Base-by-base conservation (phyloP, 176 grass and related monocot species). In the Cenchrus purpureus region DNA sequence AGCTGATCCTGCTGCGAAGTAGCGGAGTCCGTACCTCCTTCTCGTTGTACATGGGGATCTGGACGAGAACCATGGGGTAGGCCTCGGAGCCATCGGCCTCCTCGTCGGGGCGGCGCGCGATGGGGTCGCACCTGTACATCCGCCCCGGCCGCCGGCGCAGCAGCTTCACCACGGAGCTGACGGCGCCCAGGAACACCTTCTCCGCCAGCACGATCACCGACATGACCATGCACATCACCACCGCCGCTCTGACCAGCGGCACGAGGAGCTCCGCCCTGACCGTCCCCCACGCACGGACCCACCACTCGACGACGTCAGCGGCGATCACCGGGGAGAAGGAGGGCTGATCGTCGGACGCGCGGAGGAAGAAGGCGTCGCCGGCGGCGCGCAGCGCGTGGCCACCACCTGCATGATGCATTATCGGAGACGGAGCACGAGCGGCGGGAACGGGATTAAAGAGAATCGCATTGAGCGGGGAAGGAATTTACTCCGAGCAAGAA, bases 21-120 rank as follows among this genome's bases (percentile, higher is more conserved):
- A 65, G 22, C 6, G 42, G 37, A 68, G 64, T 50, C 10, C 5
- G 7, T 87, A 97, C 94, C 90, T 97, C 92, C 61, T 84, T 87
- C 84, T 97, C 94, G 43, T 97, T 97, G 87, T 87, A 97, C 94
- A 97, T 97, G 69, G 94, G 94, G 87, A 97, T 92, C 79, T 97
- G 94, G 70, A 97, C 94, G 69, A 97, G 94, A 22, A 97, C 92
- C 92, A 92, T 92, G 58, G 94, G 94, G 68, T 86, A 88, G 7
- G 85, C 79, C 19, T 70, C 40, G 45, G 81, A 82, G 15, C 73
- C 91, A 65, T 75, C 25, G 1, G 3, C 55, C 83, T 97, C 94
- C 42, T 73, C 74, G 69, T 89, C 87, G 15, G 10, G 77, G 43
- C 8, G 77, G 43, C 8, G 77, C 50, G 28, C 76, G 42, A 92